Base-by-base conservation (phyloP, 2,329 filamentous ascomycete genomes). In the Alternaria sp. region DNA sequence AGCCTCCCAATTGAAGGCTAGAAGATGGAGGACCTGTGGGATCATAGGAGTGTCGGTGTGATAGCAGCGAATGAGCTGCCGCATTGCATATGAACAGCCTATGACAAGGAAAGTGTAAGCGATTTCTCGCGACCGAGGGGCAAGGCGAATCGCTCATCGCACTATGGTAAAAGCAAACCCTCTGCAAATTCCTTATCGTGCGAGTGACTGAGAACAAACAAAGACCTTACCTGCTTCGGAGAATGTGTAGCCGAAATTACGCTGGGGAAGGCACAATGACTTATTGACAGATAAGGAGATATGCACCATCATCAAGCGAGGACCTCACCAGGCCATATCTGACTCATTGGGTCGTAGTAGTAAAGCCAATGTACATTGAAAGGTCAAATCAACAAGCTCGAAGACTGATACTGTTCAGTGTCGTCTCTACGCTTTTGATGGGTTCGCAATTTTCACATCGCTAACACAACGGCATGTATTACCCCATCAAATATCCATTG, bases 151-250 rank as follows among this genome's bases (percentile, higher is more conserved):
- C 24, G 2, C 24, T 26, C 36, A 18, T 38, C n/a, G 38, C n/a
- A 39, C 7, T 16, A 18, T 18, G 9, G 8, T 6, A 20, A 39
- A 39, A 39, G n/a, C 18, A 11, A 24, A 11, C 12, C 1, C 2
- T 0, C 18, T n/a, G 18, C 9, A 36, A 7, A 1, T n/a, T 4
- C 0, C 1, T 26, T 1, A 7, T 24, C 16, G 3, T 7, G 30
- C 0, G 38, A 12, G 18, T 7, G 38, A 41, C 12, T 41, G 18
- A n/a, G 18, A 41, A 41, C 6, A n/a, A 22, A 22, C 18, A 22
- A 41, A 9, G 9, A 14, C 18, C 22, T 6, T 18, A 22, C 20
- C 2, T 6, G 38, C 11, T 22, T 12, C 9, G 3, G 8, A 11
- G 1, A 22, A 8, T 12, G 18, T 11, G 5, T 41, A 22, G 18